Percentiles rank a stretch among this genome's conserved stretches.
Conservation (phyloP, 192 early-diverging fungal species). For the Powellomyces hirtus region DNA sequence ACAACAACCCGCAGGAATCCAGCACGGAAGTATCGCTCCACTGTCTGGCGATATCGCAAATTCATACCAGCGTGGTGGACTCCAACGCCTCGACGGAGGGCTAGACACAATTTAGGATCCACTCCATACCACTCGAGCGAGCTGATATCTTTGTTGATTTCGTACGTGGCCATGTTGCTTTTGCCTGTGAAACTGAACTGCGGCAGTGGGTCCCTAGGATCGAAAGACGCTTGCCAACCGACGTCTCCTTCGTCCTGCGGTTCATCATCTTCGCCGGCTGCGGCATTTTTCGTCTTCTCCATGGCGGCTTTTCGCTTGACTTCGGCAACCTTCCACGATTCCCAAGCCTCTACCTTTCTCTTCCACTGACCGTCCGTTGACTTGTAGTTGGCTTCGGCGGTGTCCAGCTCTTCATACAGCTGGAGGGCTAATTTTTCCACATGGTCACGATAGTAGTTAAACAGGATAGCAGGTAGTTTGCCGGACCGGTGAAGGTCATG, state of each 20-base stretch:
- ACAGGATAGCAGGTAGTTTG: slow-evolving; percentile 45
- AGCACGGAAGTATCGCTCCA: slow-evolving; percentile 40
- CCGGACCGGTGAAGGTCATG: slow-evolving; percentile 32
- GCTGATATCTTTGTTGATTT: slow-evolving; percentile 19
- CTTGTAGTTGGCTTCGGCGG: slow-evolving; percentile 29
- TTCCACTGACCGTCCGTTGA: slow-evolving; percentile 10
- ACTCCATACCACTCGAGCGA: slow-evolving; percentile 6
- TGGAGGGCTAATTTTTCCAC: slow-evolving; percentile 24
- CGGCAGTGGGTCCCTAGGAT: slow-evolving; percentile 30
- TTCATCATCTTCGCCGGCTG: neutral
- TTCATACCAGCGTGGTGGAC: slow-evolving; percentile 44
- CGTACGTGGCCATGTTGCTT: slow-evolving; percentile 3
- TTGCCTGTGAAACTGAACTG: slow-evolving; percentile 32
- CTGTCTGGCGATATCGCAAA: slow-evolving; percentile 27
- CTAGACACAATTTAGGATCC: slow-evolving; percentile 5
- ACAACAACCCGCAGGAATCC: slow-evolving; percentile 36
- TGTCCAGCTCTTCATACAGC: slow-evolving; percentile 21
- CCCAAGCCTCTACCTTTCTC: slow-evolving; percentile 10
- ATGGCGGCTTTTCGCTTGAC: slow-evolving; percentile 11
- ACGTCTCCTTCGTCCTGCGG: neutral
- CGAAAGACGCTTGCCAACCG: slow-evolving; percentile 22
- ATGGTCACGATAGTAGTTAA: slow-evolving; percentile 37
- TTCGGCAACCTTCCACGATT: slow-evolving; percentile 26
- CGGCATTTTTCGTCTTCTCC: slow-evolving; percentile 7
- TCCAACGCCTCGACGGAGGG: slow-evolving; percentile 42